Percentiles rank a stretch among this genome's conserved stretches.
Conservation (phyloP, 2,329 filamentous ascomycete species). For the Ceratocystis colombiana region DNA sequence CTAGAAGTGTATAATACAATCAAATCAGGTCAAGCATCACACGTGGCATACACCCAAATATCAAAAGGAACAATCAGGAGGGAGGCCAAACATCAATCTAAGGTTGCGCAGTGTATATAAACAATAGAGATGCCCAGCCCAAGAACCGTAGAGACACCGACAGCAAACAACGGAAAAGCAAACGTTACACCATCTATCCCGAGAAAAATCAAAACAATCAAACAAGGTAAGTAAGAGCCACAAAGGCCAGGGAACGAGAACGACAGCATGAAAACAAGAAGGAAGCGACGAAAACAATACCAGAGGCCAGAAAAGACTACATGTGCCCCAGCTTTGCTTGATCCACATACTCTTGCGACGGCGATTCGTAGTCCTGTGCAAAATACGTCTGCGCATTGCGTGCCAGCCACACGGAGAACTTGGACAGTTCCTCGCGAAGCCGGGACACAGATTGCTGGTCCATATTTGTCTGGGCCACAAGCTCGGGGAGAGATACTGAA, state of each 20-base stretch:
- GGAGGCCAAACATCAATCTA: background rate
- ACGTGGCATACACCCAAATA: background rate
- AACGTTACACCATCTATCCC: conserved; percentile 14
- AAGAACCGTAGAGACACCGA: background rate
- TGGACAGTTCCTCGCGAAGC: conserved; percentile 77
- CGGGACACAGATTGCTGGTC: conserved; percentile 81
- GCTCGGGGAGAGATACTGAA: conserved; percentile 77
- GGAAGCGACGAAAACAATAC: background rate
- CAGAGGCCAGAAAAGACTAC: conserved; percentile 7
- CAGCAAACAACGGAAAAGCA: conserved; percentile 12
- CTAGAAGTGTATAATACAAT: conserved; percentile 18
- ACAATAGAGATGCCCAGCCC: background rate
- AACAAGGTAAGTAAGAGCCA: background rate
- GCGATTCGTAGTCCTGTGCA: conserved; percentile 62
- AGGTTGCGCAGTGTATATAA: background rate
- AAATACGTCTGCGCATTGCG: conserved; percentile 72
- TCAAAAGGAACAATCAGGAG: background rate
- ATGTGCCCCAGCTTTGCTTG: conserved; percentile 40
- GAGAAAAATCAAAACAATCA: conserved; percentile 6
- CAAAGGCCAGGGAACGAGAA: conserved; percentile 1
- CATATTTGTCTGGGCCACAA: conserved; percentile 97
- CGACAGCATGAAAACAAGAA: background rate
- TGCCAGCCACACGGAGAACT: conserved; percentile 76
- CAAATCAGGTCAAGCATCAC: background rate
- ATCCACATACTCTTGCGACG: conserved; percentile 60